Evolutionary conservation across 2,329 filamentous ascomycete genomes (phyloP).

Genomic region (Phyllosticta citrichinensis): DNA sequence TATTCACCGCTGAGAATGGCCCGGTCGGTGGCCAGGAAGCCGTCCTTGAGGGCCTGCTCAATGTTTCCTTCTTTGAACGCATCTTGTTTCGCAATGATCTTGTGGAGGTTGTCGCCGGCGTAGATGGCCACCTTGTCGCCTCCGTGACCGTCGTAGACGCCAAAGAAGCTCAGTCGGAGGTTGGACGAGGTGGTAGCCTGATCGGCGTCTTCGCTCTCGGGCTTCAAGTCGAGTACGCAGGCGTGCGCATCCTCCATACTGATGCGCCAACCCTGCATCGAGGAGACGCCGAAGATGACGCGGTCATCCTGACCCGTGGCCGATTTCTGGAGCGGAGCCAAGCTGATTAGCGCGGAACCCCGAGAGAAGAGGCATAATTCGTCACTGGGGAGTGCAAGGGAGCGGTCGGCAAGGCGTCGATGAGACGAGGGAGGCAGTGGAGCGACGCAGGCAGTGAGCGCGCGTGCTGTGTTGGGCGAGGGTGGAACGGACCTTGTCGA

Average conservation of each 20-base stretch:
- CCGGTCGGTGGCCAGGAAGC: slow-evolving; percentile 89
- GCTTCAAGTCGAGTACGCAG: slow-evolving; percentile 75
- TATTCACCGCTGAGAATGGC: slow-evolving; percentile 83
- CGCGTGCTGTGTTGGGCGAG: slow-evolving; percentile 18
- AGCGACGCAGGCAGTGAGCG: slow-evolving; percentile 11
- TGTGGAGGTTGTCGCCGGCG: slow-evolving; percentile 83
- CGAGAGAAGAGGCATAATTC: neutral
- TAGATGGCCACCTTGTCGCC: slow-evolving; percentile 94
- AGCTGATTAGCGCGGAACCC: slow-evolving; percentile 2
- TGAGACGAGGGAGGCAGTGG: slow-evolving; percentile 7
- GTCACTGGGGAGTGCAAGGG: neutral
- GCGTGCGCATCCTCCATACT: slow-evolving; percentile 99
- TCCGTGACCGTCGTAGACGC: slow-evolving; percentile 95
- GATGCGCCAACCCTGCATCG: slow-evolving; percentile 99
- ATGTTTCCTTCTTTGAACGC: slow-evolving; percentile 85
- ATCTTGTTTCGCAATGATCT: slow-evolving; percentile 91
- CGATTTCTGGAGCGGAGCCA: slow-evolving; percentile 54
- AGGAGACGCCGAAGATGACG: slow-evolving; percentile 86
- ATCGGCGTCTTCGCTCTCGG: slow-evolving; percentile 42
- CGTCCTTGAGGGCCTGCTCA: slow-evolving; percentile 92
- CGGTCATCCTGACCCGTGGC: slow-evolving; percentile 86
- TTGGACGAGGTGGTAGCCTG: slow-evolving; percentile 49
- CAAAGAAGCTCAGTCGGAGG: slow-evolving; percentile 84
- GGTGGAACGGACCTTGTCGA: slow-evolving; percentile 71
- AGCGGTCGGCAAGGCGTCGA: neutral